Conservation (phyloP, 345 rosid genomes). For the Gossypium ekmanianum region DNA sequence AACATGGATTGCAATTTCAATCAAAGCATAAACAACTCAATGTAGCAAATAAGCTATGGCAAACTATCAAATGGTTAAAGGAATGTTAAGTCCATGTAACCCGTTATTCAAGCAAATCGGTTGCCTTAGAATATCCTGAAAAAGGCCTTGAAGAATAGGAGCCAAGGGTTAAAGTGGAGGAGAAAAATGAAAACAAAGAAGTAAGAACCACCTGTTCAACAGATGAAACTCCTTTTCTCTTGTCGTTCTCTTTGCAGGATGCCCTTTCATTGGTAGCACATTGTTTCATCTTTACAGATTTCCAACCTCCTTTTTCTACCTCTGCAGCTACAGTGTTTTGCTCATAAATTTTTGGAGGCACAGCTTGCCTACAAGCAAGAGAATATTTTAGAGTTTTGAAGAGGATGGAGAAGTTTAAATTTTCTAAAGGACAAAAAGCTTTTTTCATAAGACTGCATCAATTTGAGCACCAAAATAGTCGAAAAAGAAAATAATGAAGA, state of each 20-base stretch:
- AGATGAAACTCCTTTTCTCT: constrained; percentile 31
- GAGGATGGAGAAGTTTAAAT: background rate
- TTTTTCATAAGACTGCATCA: no score
- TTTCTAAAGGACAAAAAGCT: background rate
- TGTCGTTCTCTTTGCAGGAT: constrained; percentile 20
- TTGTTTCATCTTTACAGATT: constrained; percentile 45
- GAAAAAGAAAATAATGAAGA: background rate
- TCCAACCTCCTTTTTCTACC: constrained; percentile 59
- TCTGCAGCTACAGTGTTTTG: constrained; percentile 32
- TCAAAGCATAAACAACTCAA: background rate
- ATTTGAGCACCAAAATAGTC: background rate
- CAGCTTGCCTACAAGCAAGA: constrained; percentile 40
- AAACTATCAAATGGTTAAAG: background rate
- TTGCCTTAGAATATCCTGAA: constrained; percentile 11
- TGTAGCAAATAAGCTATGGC: constrained; percentile 6
- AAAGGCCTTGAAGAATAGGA: constrained; percentile 5
- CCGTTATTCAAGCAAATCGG: background rate
- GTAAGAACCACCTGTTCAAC: constrained; percentile 35
- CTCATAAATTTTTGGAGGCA: constrained; percentile 24
- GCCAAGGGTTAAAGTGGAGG: background rate
- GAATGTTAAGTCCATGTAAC: background rate
- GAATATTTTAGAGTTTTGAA: background rate
- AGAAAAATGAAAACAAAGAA: background rate
- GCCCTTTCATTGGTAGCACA: constrained; percentile 20
- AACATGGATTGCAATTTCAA: constrained; percentile 10